Conservation (phyloP, 2,329 filamentous ascomycete genomes). For the Paecilomyces dactylethromorphus region DNA sequence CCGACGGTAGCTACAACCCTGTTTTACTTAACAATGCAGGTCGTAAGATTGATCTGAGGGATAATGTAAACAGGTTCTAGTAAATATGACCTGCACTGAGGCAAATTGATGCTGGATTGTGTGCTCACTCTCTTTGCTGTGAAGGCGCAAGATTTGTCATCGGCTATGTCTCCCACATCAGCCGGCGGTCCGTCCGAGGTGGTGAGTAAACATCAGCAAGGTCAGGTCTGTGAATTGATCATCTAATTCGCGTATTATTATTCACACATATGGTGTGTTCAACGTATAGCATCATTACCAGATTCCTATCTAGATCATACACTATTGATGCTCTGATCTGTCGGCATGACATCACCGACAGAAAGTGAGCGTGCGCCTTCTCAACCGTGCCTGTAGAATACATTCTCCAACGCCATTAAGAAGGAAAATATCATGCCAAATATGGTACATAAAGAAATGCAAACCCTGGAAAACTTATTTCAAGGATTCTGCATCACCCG, state of each 20-base stretch:
- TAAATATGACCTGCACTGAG: background rate
- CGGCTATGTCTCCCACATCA: too few species aligned
- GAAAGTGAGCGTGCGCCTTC: background rate
- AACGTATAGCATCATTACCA: background rate
- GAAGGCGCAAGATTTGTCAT: background rate
- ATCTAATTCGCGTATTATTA: background rate
- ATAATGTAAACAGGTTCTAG: background rate
- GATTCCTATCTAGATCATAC: background rate
- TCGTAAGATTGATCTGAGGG: background rate
- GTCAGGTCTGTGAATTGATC: background rate
- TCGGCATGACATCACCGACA: background rate
- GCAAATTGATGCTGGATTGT: too few species aligned
- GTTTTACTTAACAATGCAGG: background rate
- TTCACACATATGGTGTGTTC: background rate
- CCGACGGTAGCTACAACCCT: slow-evolving; percentile 56
- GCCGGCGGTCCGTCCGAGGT: too few species aligned
- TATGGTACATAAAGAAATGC: slow-evolving; percentile 9
- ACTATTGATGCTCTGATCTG: background rate
- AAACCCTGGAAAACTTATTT: slow-evolving; percentile 9
- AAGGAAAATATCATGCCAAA: background rate
- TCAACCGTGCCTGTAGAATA: background rate
- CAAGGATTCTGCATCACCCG: slow-evolving; percentile 33
- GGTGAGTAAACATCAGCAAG: too few species aligned
- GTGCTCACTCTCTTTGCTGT: too few species aligned
- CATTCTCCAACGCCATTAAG: background rate